Evolutionary conservation across 2,329 filamentous ascomycete genomes (phyloP), one percentile per base, ranked within the genome.

Genomic region (Colletotrichum melonis): DNA sequence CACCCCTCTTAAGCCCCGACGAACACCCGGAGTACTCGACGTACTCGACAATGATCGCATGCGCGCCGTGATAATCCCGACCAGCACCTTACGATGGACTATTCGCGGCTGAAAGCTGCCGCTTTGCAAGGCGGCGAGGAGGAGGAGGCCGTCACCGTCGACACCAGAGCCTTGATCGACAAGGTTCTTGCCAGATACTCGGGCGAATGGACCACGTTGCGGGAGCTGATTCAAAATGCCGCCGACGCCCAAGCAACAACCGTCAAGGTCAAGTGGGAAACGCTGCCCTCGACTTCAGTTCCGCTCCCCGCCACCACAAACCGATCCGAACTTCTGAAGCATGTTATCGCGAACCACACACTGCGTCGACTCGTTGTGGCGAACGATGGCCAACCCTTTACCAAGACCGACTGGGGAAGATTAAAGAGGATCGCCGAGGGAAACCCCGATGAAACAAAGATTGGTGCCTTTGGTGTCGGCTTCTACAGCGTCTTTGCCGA

Each of bases 401-500:
- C 91, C 64, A 90, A 93, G 78, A 97, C 95, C 22, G 97, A 99
- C 83, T 99, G 97, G 97, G 92, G 92, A 58, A 90, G 97, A 67
- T 82, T 99, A 76, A 98, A 98, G 87, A 92, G 96, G 74, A 99
- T 99, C 75, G 97, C 97, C n/a, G 97, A 99, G 82, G 97, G 97
- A 59, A 99, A 99, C 80, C 97, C 97, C 0, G 97, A 99, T 82
- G 97, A 99, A 84, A 98, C 95, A 59, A 99, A 99, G 86, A 99
- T 99, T 78, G 97, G 97, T 67, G 97, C 97, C 4, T 99, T 99
- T 81, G 97, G 97, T 76, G 97, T 99, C 38, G 97, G 97, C 2
- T 99, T 99, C 85, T 99, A 99, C 87, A 97, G 94, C 81, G 96
- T 98, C 52, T 99, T 99, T 81, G 94, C 97, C 74, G 97, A 99